These are phyloP conservation scores for Lojkania enalia DNA, from an alignment of 2,329 filamentous ascomycete genomes.

Conservation along the genomic window DNA sequence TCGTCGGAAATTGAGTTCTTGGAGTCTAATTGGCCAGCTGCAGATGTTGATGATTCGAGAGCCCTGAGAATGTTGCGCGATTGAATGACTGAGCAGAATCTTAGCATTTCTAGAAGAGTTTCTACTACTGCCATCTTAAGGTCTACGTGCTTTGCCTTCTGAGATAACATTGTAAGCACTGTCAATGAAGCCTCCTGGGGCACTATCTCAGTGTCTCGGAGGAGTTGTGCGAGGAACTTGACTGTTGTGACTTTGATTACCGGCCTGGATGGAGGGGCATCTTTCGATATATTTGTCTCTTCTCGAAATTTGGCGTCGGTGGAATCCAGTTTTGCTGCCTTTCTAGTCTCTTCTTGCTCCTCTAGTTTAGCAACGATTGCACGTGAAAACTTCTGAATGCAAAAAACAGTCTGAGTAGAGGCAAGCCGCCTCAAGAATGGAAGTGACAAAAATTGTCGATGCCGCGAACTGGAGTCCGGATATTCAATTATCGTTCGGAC, in stretches of 20 bases:
- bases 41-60: conserved; percentile 35
- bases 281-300: not conserved
- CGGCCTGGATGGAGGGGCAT: conserved; percentile 3
- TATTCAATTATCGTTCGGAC: conserved; percentile 33
- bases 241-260: conserved; percentile 49
- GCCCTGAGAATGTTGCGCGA: conserved; percentile 22
- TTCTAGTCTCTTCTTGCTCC: conserved; percentile 21
- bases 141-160: conserved; percentile 42
- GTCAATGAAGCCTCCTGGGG: conserved; percentile 32
- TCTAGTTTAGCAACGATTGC: conserved; percentile 35
- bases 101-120: conserved; percentile 38
- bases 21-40: conserved; percentile 43
- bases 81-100: not conserved
- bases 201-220: conserved; percentile 40
- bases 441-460: conserved; percentile 40
- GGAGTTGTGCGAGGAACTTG: conserved; percentile 47
- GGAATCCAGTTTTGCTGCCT: not conserved
- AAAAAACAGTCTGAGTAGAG: conserved; percentile 28
- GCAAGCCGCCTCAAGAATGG: conserved; percentile 40
- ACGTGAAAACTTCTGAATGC: conserved; percentile 33
- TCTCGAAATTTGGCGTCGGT: not conserved
- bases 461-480: conserved; percentile 50
- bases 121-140: conserved; percentile 40
- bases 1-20: conserved; percentile 29
- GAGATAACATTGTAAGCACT: conserved; percentile 36